Evolutionary conservation across 2,329 filamentous ascomycete species (phyloP), one percentile per base, ranked within the genome.

Genomic region (Alternaria viburni): DNA sequence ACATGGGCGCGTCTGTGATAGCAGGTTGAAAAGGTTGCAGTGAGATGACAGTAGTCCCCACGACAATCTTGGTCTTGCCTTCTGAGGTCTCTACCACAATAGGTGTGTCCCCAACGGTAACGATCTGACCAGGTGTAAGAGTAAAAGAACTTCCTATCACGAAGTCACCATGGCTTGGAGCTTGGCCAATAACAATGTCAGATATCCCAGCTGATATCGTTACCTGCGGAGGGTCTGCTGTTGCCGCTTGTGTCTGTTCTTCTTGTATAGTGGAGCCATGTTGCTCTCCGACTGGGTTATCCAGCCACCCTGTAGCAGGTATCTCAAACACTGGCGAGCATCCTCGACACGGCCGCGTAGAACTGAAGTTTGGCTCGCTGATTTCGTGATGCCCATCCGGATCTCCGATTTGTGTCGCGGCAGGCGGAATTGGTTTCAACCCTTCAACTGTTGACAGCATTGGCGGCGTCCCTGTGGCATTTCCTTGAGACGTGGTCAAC

Each of bases 351-450:
- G 68, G 61, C 21, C 63, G 64, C 9, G 75, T 78, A 23, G 61
- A 65, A 44, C 64, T 73, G 46, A 77, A 73, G 28, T 74, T 69
- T 28, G 73, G 75, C 59, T 77, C 75, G 7, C 70, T 66, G 23
- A 77, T 73, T 43, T 77, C 75, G 60, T 76, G 70, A 52, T 76
- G 74, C 10, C 74, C 75, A 45, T 75, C 64, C 1, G 74, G 74
- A 23, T 75, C 68, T 17, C 74, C 74, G 7, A 67, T 58, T 11
- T 69, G 63, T 28, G 68, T 74, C 43, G 66, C 70, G 12, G 65
- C 65, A 21, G 69, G 66, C 21, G 73, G 71, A 51, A 74, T 71
- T 23, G 74, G 74, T 62, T 52, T 62, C 3, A 75, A 62, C 21
- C 60, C 65, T 69, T 76, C 63, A 28, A 74, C 62, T 19, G 68